Conservation (phyloP, 2,329 filamentous ascomycete genomes). For the Aspergillus pseudoviridinutans region DNA sequence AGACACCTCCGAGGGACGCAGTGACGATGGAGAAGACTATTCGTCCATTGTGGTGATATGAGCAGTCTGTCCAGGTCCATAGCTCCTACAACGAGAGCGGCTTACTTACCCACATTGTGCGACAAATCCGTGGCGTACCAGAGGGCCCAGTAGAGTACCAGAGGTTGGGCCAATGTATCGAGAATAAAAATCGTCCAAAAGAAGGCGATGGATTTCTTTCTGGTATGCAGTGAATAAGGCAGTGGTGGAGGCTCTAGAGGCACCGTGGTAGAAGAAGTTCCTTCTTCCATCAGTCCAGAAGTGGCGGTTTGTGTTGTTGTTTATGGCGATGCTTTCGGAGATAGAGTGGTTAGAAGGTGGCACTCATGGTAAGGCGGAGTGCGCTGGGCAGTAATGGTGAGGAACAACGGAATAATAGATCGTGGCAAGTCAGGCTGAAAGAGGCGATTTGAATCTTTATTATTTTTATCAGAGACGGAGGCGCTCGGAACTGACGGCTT, state of each 20-base stretch:
- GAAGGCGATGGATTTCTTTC: constrained; percentile 53
- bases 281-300: constrained; percentile 30
- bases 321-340: background rate
- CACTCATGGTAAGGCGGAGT: constrained; percentile 12
- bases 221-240: constrained; percentile 52
- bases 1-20: constrained; percentile 37
- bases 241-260: constrained; percentile 45
- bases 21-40: constrained; percentile 44
- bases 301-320: background rate
- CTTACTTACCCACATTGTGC: constrained; percentile 36
- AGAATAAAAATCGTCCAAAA: constrained; percentile 59
- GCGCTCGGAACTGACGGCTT: background rate
- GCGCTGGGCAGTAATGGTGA: background rate
- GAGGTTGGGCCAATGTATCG: constrained; percentile 56
- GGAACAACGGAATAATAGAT: background rate
- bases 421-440: background rate
- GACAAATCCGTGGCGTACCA: constrained; percentile 54
- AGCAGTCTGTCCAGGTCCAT: background rate
- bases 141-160: constrained; percentile 58
- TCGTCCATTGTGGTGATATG: background rate
- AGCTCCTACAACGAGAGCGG: background rate
- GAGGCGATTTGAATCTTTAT: background rate
- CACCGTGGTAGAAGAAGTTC: constrained; percentile 15
- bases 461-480: background rate
- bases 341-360: constrained; percentile 5